These are phyloP conservation scores for Auxenochlorella pyrenoidosa DNA, from an alignment of 139 green algal genomes.

Conservation along the genomic window DNA sequence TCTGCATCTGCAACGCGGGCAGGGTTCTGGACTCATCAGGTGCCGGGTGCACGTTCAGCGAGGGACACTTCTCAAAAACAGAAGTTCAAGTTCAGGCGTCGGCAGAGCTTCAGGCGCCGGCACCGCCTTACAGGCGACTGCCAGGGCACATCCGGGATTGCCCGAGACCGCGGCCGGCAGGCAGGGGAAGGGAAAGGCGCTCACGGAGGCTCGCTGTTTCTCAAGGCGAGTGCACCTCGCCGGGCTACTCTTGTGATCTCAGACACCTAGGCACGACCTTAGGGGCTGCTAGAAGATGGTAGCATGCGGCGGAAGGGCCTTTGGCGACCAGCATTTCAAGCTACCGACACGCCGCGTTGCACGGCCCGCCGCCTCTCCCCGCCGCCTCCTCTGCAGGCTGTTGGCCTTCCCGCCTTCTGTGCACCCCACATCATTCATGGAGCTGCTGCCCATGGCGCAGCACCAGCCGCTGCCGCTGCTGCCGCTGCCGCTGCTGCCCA, in stretches of 20 bases:
- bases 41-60: no score
- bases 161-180: not conserved
- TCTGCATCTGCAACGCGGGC: no score
- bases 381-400: not conserved
- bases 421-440: not conserved
- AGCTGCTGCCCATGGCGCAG: constrained; percentile 2
- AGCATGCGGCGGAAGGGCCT: not conserved
- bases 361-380: not conserved
- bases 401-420: no score
- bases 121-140: no score
- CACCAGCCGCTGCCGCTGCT: not conserved
- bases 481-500: not conserved
- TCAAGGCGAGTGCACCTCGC: not conserved
- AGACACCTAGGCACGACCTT: not conserved
- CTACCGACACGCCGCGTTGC: not conserved
- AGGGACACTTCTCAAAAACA: no score
- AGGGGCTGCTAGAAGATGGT: not conserved
- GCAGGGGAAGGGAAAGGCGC: not conserved
- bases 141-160: no score
- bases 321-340: not conserved
- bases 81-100: no score
- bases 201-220: not conserved
- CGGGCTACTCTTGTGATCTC: not conserved
- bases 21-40: no score
- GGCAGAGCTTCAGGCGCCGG: no score